Base-by-base conservation (phyloP, 2,329 filamentous ascomycete genomes). In the Coccinonectria pachysandricola region DNA sequence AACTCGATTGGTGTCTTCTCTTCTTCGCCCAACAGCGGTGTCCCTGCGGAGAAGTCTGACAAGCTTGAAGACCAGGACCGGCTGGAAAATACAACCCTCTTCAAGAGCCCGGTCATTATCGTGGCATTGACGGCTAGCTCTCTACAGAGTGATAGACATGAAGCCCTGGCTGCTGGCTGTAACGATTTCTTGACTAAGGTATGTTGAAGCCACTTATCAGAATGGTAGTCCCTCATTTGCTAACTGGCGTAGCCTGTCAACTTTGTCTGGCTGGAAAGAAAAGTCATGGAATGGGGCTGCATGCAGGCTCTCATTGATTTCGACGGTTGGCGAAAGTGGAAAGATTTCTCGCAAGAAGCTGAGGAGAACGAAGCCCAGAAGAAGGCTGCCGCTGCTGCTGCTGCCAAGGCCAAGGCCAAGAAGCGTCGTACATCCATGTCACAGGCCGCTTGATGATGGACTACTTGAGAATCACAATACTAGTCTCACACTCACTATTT, bases 271-370 rank as follows among this genome's bases (percentile, higher is more conserved):
- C 72, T 98, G 14, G 85, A 95, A 54, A 76, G 88, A 31, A 98
- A 98, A 56, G 87, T 96, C 43, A 95, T 92, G 60, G 91, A 98
- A 65, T 98, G 91, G 91, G 91, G 91, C 30, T 96, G 91, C 62
- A 98, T 98, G 91, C 91, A 96, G 62, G 91, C 91, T 7, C 69
- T 98, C 13, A 96, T 98, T 48, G 91, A 98, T 60, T 96, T 91
- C 52, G 88, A 96, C 52, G 91, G 91, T 35, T 98, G 91, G 91
- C 75, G 87, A 29, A 85, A 85, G 55, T 98, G 91, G 91, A 94
- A 94, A 54, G 83, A 91, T 46, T 88, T 83, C 48, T 64, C 62
- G 7, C 60, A 65, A 31, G 60, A 63, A 34, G 52, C 52, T 4
- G 58, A 62, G 13, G 55, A 59, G 28, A 50, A 56, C 12, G 62